Evolutionary conservation across 495 filamentous ascomycete species (phyloP), one percentile per base, ranked within the genome.

Genomic region (Lichenothelia convexa): DNA sequence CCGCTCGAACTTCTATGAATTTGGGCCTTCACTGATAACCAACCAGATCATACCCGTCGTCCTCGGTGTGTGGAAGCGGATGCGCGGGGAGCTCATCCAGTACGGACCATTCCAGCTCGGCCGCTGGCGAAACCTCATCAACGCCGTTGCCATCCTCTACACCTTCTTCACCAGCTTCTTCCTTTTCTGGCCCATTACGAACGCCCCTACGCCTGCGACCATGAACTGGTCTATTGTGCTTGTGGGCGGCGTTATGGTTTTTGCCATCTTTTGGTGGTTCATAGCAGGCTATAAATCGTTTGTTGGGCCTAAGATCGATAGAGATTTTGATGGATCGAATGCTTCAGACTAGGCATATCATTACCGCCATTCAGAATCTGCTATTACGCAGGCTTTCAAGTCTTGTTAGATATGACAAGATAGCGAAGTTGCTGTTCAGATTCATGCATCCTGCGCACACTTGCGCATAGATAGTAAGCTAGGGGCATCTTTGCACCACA

Each of bases 91-190:
- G 21, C 30, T n/a, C 15, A 43, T 45, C 30, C 21, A 5, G 6
- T 44, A 30, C 24, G 44, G 44, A 3, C 39, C 40, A 18, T 45
- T 37, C 33, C 4, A 7, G 18, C 43, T 45, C 12, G 43, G 43
- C 18, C 19, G 33, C 20, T 11, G 13, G 8, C 41, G 42, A 4
- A n/a, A 37, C 8, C 22, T 21, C 4, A 34, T 45, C 39, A 38
- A 33, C 18, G 30, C 15, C 9, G n/a, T 45, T 11, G 33, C 43
- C 7, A 37, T 39, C 20, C 23, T 30, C 9, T 45, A 43, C 22
- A 45, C 23, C 9, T 12, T 45, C 12, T 27, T 45, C 42, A 15
- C 24, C 7, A 21, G 6, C 22, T 32, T 45, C 29, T 45, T 43
- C 27, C 21, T 23, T 4, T 39, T 45, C 21, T 45, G 16, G 22